Conservation (phyloP, 345 rosid species). For the Firmiana major region DNA sequence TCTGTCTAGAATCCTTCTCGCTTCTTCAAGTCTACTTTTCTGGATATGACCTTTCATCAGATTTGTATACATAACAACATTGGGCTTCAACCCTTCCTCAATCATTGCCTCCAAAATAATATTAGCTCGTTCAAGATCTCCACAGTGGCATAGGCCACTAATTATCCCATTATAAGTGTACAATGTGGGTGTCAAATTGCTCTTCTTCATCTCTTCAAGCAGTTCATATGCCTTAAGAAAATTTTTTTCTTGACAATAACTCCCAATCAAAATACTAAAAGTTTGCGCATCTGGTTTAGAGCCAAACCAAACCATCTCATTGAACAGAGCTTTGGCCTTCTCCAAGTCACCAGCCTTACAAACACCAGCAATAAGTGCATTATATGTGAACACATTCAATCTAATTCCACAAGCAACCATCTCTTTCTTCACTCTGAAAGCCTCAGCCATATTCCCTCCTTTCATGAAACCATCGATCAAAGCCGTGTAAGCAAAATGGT, state of each 20-base stretch:
- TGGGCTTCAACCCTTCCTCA: slow-evolving; percentile 56
- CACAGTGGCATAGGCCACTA: slow-evolving; percentile 47
- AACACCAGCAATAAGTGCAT: slow-evolving; percentile 42
- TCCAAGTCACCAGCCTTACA: slow-evolving; percentile 61
- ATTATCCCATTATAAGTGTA: slow-evolving; percentile 47
- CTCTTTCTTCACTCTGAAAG: slow-evolving; percentile 47
- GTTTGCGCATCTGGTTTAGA: slow-evolving; percentile 53
- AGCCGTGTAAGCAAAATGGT: slow-evolving; percentile 38
- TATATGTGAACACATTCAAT: slow-evolving; percentile 39
- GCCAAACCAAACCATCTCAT: slow-evolving; percentile 57
- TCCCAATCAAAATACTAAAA: slow-evolving; percentile 57
- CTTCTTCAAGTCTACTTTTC: slow-evolving; percentile 51
- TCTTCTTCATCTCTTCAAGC: slow-evolving; percentile 55
- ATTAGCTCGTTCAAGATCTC: slow-evolving; percentile 51
- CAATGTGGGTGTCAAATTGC: slow-evolving; percentile 43
- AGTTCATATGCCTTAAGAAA: slow-evolving; percentile 35
- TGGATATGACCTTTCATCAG: slow-evolving; percentile 54
- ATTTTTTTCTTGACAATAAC: slow-evolving; percentile 43
- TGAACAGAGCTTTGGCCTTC: slow-evolving; percentile 51
- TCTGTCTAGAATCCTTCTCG: slow-evolving; percentile 39
- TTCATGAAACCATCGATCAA: slow-evolving; percentile 64
- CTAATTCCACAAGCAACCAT: slow-evolving; percentile 52
- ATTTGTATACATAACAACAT: slow-evolving; percentile 50
- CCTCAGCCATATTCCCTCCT: slow-evolving; percentile 46
- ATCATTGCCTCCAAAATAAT: slow-evolving; percentile 50